Conservation (phyloP, 164 flowering plant species). For the Macadamia tetraphylla region DNA sequence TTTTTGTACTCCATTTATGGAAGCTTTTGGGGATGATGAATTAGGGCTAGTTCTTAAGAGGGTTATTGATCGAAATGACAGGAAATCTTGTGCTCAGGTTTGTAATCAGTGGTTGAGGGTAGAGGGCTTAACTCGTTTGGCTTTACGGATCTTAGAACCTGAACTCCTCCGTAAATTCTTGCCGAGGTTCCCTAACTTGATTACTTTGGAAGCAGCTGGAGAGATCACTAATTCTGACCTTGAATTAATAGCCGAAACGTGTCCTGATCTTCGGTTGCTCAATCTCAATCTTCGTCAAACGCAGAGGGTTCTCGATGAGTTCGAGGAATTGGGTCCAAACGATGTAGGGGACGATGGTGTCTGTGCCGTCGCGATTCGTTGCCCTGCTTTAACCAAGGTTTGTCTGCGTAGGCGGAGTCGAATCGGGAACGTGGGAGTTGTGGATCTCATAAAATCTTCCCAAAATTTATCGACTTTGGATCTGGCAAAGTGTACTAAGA, state of each 20-base stretch:
- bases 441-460: conserved; percentile 9
- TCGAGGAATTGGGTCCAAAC: not conserved
- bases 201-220: conserved; percentile 9
- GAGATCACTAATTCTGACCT: conserved; percentile 11
- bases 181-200: conserved; percentile 27
- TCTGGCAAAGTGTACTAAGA: conserved; percentile 7
- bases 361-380: conserved; percentile 9
- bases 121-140: conserved; percentile 19
- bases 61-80: conserved; percentile 6
- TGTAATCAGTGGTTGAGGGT: conserved; percentile 30
- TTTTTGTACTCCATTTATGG: conserved; percentile 3
- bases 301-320: conserved; percentile 3
- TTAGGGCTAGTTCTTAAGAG: conserved; percentile 15
- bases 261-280: conserved; percentile 9
- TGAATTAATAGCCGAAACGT: conserved; percentile 14
- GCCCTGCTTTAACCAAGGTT: conserved; percentile 3
- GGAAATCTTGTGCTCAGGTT: conserved; percentile 21
- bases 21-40: conserved; percentile 23
- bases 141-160: conserved; percentile 17
- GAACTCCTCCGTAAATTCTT: conserved; percentile 16
- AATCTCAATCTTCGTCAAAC: conserved; percentile 5
- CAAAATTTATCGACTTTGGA: conserved; percentile 5
- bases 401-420: conserved; percentile 11
- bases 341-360: conserved; percentile 14
- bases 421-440: conserved; percentile 11